Conservation (phyloP, 805 yeast species). For the Sporopachydermia quercuum region DNA sequence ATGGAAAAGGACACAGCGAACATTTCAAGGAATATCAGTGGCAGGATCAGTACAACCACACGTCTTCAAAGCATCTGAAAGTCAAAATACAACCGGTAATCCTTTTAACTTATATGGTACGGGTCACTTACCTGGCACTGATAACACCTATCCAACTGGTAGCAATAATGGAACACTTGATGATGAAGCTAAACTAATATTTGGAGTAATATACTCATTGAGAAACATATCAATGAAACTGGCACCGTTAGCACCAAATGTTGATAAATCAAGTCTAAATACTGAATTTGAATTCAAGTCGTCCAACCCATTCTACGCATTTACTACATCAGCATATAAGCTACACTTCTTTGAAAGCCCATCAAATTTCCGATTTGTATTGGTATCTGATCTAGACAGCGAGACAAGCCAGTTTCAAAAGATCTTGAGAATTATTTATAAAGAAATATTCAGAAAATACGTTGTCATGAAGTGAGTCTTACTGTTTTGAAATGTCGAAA, state of each 20-base stretch:
- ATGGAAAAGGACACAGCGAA: neutral
- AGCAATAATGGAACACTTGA: conserved; percentile 27
- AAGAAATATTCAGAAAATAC: conserved; percentile 38
- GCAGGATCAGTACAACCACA: neutral
- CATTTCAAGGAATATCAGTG: neutral
- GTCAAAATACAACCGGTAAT: neutral
- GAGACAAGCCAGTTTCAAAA: conserved; percentile 34
- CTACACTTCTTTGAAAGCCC: conserved; percentile 72
- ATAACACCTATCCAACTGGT: no score
- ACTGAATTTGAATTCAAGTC: neutral
- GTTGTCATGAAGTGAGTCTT: conserved; percentile 39
- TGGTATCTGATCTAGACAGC: conserved; percentile 50
- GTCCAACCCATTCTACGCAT: conserved; percentile 10
- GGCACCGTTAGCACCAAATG: conserved; percentile 20
- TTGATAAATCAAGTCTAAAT: conserved; percentile 12
- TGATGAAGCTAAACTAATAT: conserved; percentile 66
- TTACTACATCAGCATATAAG: conserved; percentile 62
- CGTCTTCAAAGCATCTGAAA: neutral
- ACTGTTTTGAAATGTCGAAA: no score
- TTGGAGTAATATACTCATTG: conserved; percentile 73
- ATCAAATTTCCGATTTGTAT: conserved; percentile 60
- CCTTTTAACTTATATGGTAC: conserved; percentile 12
- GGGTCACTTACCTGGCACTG: conserved; percentile 7
- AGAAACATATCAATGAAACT: conserved; percentile 57
- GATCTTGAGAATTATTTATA: conserved; percentile 44